Conservation (phyloP, 2,329 filamentous ascomycete genomes). For the Exophiala sp. region DNA sequence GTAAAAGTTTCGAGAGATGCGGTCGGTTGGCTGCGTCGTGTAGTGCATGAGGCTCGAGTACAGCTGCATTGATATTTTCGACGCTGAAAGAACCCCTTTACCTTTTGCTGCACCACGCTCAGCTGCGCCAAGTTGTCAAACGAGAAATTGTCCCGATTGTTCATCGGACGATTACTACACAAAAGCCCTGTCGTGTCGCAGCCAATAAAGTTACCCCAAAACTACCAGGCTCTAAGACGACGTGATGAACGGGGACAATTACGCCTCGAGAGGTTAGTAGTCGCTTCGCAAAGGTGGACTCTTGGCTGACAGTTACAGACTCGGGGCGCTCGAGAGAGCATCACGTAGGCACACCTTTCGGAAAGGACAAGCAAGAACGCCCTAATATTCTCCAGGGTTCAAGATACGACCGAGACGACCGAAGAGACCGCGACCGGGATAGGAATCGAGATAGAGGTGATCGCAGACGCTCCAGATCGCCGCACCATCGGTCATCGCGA, state of each 20-base stretch:
- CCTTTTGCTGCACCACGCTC: no score
- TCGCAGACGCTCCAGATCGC: conserved; percentile 80
- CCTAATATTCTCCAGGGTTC: conserved; percentile 37
- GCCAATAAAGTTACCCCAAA: not conserved
- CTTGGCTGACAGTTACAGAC: conserved; percentile 42
- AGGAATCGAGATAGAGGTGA: conserved; percentile 40
- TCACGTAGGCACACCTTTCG: conserved; percentile 39
- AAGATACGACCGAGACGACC: conserved; percentile 48
- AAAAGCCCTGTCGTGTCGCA: not conserved
- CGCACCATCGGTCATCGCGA: conserved; percentile 65
- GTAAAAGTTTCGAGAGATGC: no score
- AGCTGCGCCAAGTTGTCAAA: no score
- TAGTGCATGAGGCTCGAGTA: no score
- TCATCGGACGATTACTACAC: no score
- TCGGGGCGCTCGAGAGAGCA: conserved; percentile 53
- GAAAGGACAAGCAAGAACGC: not conserved
- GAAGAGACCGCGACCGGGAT: conserved; percentile 46
- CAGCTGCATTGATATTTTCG: no score
- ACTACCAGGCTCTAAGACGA: conserved; percentile 9
- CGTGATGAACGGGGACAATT: conserved; percentile 82
- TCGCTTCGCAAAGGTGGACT: not conserved
- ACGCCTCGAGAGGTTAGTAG: conserved; percentile 69
- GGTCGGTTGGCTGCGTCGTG: no score
- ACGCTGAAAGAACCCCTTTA: no score
- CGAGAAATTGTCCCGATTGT: no score